Evolutionary conservation across 768 basidiomycete genomes (phyloP), one percentile per base, ranked within the genome.

Genomic region (Melanogaster broomeanus): DNA sequence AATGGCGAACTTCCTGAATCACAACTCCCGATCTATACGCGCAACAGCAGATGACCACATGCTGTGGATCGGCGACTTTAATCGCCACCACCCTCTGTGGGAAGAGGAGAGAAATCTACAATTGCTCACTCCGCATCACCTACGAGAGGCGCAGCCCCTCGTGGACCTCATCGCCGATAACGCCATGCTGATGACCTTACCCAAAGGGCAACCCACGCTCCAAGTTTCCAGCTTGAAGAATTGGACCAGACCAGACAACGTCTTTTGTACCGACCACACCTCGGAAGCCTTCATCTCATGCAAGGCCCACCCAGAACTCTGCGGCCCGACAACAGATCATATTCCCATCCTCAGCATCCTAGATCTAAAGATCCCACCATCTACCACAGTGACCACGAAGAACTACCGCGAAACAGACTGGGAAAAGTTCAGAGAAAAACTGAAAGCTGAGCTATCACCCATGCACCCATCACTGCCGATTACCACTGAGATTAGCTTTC

Each of bases 121-220:
- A 2, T 18, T 40, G 5, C 7, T 40, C 8, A 40, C 39, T 9
- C 8, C 10, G 8, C 18, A 6, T 7, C n/a, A 40, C 9, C 21
- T 72, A 0, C 42, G 60, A 0, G 48, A 38, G 0, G 65, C 70
- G 0, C 52, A 70, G 5, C 42, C 31, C 0, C 61, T 78, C 0
- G 58, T 77, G 0, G 42, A 66, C 9, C 18, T 70, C 3, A 15
- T 72, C 0, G 53, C 46, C 0, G 56, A 56, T 0, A 43, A 69
- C 44, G 52, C 57, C 0, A 64, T 82, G 60, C 7, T 51, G 0
- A 73, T 75, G 73, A 49, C 63, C 0, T 68, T 82, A 0, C 73
- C 70, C 0, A 48, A 59, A 9, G 62, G 60, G 0, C 60, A 63
- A 0, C 75, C 75, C 0, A 82, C 74, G 0, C 63, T 81, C 0